Evolutionary conservation across 495 filamentous ascomycete genomes (phyloP), one percentile per base, ranked within the genome.

Genomic region (Xylaria venustula): DNA sequence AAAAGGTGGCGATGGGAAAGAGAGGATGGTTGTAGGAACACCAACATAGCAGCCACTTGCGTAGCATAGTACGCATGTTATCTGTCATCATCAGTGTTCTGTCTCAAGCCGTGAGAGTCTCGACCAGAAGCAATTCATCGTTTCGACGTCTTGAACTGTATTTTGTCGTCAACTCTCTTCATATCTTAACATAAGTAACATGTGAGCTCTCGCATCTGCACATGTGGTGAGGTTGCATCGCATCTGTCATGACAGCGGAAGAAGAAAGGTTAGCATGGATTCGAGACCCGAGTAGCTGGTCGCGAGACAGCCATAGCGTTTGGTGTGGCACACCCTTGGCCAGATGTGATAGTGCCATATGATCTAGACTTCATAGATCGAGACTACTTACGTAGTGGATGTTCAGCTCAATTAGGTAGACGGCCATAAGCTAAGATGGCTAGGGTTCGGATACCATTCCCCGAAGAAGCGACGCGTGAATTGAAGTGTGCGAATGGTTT

Each of bases 341-440:
- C 36, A 12, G 36, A 25, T 22, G 3, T 15, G 3, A 22, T 3
- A 45, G 17, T 4, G 42, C 17, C 6, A 17, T 2, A 45, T 45
- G 42, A 11, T 55, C 53, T 55, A 45, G 53, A 44, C 26, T 45
- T 45, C 26, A 15, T 11, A 9, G 51, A 41, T 41, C 17, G 8
- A 41, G 51, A 41, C 17, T 14, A 36, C 20, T 17, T 14, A 36
- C 20, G 19, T 37, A 14, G 14, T 55, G 23, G 36, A 12, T 55
- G 25, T 45, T 45, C 26, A 55, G 53, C 53, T 55, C 37, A 22
- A 7, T 48, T 5, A 55, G 52, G 32, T 23, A 55, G 40, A 30
- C 40, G 36, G 42, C 37, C 2, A 44, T 22, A 11, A 20, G 42
- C 19, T 22, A 20, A 45, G 11, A 45, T 40, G 6, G 15, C 37